Evolutionary conservation across 257 asterid species (phyloP).

Genomic region (Ligustrum vulgare): DNA sequence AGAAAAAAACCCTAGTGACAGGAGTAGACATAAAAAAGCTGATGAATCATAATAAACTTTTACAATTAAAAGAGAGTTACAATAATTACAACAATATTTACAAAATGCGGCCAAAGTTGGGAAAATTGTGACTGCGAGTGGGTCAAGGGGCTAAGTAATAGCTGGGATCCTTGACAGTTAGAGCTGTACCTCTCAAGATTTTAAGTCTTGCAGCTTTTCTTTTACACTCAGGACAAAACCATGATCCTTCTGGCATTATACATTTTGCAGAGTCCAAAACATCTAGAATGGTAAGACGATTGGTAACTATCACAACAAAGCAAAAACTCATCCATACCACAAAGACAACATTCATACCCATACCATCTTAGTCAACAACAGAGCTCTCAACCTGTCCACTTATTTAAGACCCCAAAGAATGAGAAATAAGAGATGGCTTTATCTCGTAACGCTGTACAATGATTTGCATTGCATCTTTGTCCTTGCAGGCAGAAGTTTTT

Average conservation of each 20-base stretch:
- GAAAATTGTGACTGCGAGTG: too few relatives aligned
- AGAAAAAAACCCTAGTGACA: too few relatives aligned
- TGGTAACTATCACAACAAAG: constrained; percentile 94
- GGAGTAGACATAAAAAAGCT: too few relatives aligned
- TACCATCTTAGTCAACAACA: constrained; percentile 54
- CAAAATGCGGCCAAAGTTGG: too few relatives aligned
- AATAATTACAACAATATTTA: too few relatives aligned
- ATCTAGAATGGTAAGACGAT: constrained; percentile 72
- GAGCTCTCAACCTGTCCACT: constrained; percentile 36
- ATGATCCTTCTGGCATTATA: constrained; percentile 62
- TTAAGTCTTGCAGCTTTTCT: constrained; percentile 54
- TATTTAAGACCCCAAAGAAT: constrained; percentile 33
- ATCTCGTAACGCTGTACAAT: constrained; percentile 37
- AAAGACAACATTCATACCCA: constrained; percentile 85
- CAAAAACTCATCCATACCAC: constrained; percentile 87
- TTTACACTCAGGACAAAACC: constrained; percentile 90
- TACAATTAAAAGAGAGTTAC: too few relatives aligned
- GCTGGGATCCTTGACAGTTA: too few relatives aligned
- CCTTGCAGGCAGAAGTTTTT: constrained; percentile 56
- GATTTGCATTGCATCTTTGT: constrained; percentile 36
- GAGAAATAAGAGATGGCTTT: constrained; percentile 26
- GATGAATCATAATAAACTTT: too few relatives aligned
- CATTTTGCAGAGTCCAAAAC: constrained; percentile 77
- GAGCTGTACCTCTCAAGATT: constrained; percentile 41
- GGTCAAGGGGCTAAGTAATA: too few relatives aligned